Evolutionary conservation across 192 early-diverging fungal species (phyloP).

Genomic region (Coemansia sp.): DNA sequence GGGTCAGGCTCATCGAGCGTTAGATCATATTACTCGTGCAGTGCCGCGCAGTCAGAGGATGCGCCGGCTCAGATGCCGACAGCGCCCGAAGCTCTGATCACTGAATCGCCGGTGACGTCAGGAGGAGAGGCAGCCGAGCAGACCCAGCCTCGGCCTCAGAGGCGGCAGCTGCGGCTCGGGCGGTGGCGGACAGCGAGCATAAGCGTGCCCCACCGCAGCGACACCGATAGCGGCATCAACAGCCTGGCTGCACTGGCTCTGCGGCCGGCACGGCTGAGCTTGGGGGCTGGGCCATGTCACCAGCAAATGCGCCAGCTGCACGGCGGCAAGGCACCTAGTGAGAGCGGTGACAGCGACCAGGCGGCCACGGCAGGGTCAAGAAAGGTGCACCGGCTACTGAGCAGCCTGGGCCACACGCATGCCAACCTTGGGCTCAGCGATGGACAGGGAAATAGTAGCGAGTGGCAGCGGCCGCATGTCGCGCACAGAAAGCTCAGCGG

Average conservation of each 20-base stretch:
- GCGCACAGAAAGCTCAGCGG: conserved; percentile 14
- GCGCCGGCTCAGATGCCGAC: neutral
- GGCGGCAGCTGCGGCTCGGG: conserved; percentile 23
- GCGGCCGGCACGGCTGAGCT: conserved; percentile 6
- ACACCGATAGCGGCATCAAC: neutral
- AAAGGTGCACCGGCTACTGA: conserved; percentile 1
- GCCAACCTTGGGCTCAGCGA: neutral
- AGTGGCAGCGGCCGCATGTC: neutral
- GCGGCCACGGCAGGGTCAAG: neutral
- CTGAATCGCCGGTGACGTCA: neutral
- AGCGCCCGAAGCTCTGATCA: neutral
- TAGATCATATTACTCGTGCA: conserved; percentile 8
- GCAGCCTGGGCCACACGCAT: neutral
- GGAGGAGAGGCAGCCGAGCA: neutral
- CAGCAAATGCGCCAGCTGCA: conserved; percentile 1
- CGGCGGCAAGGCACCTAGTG: neutral
- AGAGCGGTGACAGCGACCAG: neutral
- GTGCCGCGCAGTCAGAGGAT: neutral
- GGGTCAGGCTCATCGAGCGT: conserved; percentile 9
- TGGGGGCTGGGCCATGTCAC: conserved; percentile 2
- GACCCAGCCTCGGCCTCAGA: conserved; percentile 13
- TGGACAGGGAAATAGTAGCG: neutral
- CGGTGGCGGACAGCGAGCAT: conserved; percentile 13
- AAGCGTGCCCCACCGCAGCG: neutral
- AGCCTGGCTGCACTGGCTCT: neutral